Evolutionary conservation across 2,329 filamentous ascomycete species (phyloP).

Genomic region (Colletotrichum tanaceti): DNA sequence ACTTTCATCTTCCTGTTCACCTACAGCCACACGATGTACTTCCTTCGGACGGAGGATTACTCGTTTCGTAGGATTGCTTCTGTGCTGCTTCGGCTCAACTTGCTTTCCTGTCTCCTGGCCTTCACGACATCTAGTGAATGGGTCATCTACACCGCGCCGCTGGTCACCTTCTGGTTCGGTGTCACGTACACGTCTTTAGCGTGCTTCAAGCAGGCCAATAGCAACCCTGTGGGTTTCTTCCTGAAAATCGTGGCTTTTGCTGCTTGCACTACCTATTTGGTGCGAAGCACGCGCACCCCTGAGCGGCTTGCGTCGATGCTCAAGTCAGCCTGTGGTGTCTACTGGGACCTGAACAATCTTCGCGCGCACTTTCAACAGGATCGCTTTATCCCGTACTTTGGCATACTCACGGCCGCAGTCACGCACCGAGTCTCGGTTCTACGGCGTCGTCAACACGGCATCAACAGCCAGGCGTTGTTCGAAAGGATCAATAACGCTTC

Average conservation of each 20-base stretch:
- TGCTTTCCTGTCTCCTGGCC: slow-evolving; percentile 63
- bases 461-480: slow-evolving; percentile 26
- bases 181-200: slow-evolving; percentile 65
- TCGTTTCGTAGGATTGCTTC: slow-evolving; percentile 63
- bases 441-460: slow-evolving; percentile 26
- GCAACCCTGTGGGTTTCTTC: slow-evolving; percentile 55
- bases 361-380: slow-evolving; percentile 64
- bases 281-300: slow-evolving; percentile 27
- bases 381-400: slow-evolving; percentile 66
- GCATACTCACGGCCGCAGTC: slow-evolving; percentile 62
- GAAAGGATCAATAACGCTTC: slow-evolving; percentile 27
- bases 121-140: slow-evolving; percentile 67
- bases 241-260: slow-evolving; percentile 61
- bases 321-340: slow-evolving; percentile 53
- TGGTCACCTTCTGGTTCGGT: slow-evolving; percentile 72
- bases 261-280: slow-evolving; percentile 44
- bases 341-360: slow-evolving; percentile 62
- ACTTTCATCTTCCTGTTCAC: slow-evolving; percentile 72
- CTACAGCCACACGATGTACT: slow-evolving; percentile 70
- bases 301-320: slow-evolving; percentile 32
- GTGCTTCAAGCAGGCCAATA: slow-evolving; percentile 55
- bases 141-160: slow-evolving; percentile 65
- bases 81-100: slow-evolving; percentile 65
- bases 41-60: slow-evolving; percentile 67
- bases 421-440: slow-evolving; percentile 47